These are phyloP conservation scores for Pinguiococcus pyrenoidosus DNA, from an alignment of 108 stramenopile species.

Conservation along the genomic window DNA sequence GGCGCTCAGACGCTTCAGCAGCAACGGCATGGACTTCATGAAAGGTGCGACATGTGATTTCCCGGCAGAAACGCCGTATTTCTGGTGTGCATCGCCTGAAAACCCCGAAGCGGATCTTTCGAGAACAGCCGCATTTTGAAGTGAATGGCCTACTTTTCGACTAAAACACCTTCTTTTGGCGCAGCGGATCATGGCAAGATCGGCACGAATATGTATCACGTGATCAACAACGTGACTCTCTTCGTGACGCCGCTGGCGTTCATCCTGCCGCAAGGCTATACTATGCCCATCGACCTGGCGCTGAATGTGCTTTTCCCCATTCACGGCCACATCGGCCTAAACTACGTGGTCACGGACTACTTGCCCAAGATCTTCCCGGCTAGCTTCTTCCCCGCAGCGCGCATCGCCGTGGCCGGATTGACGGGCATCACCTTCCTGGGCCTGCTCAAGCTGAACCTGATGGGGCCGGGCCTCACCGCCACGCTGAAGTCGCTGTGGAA, in stretches of 20 bases:
- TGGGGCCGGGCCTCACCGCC: slow-evolving; percentile 18
- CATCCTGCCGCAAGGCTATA: slow-evolving; percentile 15
- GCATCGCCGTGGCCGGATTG: slow-evolving; percentile 30
- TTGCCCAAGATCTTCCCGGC: slow-evolving; percentile 61
- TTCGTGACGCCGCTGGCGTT: slow-evolving; percentile 19
- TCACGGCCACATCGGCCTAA: slow-evolving; percentile 76
- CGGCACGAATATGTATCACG: slow-evolving; percentile 10
- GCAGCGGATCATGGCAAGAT: background rate
- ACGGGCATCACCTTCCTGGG: slow-evolving; percentile 12
- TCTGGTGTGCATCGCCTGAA: too few species aligned
- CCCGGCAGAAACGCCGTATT: too few species aligned
- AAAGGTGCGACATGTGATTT: too few species aligned
- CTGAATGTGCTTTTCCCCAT: slow-evolving; percentile 54
- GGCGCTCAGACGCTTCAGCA: too few species aligned
- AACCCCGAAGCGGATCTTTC: too few species aligned
- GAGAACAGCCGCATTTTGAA: too few species aligned
- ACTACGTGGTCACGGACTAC: slow-evolving; percentile 78
- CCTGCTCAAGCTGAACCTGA: slow-evolving; percentile 14
- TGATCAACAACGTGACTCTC: slow-evolving; percentile 1
- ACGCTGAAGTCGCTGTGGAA: slow-evolving; percentile 24
- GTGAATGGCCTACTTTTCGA: too few species aligned
- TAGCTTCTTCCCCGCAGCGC: slow-evolving; percentile 49
- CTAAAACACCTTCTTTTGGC: too few species aligned
- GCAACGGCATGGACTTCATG: too few species aligned
- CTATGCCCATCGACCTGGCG: slow-evolving; percentile 53